Base-by-base conservation (phyloP, 768 basidiomycete genomes). In the Rhizopogon vulgaris region DNA sequence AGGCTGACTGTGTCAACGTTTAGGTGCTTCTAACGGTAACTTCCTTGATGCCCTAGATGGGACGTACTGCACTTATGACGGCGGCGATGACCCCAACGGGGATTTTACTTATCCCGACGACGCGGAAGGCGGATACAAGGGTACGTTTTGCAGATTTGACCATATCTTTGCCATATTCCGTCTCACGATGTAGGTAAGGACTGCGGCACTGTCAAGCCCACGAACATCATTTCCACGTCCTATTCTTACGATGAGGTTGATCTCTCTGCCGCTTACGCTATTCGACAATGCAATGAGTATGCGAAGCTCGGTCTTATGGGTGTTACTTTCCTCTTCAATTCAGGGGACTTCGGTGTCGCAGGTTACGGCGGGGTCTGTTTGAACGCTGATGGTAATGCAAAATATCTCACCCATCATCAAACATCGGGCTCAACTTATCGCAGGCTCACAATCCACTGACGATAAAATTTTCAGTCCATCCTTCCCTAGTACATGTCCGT, bases 401-500 rank as follows among this genome's bases (percentile, higher is more conserved):
- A 43, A n/a, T n/a, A 15, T 22, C 22, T 41, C 10, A 4, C 2
- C 2, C 10, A 2, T 9, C 12, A 17, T 24, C 24, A 18, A 28
- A 28, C 27, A 0, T 8, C 30, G 30, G 10, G 10, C 30, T 32
- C 30, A 32, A 10, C 10, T 11, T 32, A 32, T 32, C 3, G 10
- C 30, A 32, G 30, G 30, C 30, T 10, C 30, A 3, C 30, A 32
- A 11, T 32, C 30, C 10, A 32, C 30, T 32, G 30, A 32, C 3
- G 30, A 10, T 9, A 32, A 32, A 32, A 32, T 32, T 2, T 32
- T 32, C 30, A 32, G 3, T 10, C 30, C 54, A 15, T 60, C 54
- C 9, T 78, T 78, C 62, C 77, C 77, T 6, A 56, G 62, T 22
- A 61, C 65, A 27, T 86, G 83, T 58, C 85, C 85, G 3, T 87